Base-by-base conservation (phyloP, 495 filamentous ascomycete genomes). In the Pseudotulostoma volvatum region DNA sequence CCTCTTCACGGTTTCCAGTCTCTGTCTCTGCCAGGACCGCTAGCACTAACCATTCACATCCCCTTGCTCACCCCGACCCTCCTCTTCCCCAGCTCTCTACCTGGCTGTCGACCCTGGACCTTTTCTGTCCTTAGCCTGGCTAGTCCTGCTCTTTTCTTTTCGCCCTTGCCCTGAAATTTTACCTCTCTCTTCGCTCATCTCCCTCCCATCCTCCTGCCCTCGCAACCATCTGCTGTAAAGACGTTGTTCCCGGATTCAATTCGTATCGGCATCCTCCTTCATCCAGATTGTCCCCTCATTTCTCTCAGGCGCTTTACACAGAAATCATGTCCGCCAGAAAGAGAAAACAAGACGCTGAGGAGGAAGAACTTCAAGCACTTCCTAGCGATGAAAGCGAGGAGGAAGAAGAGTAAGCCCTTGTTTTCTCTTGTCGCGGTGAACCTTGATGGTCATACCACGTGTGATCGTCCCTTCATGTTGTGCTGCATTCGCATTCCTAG, bases 341-440 rank as follows among this genome's bases (percentile, higher is more conserved):
- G 67, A 69, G 73, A 66, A 75, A 75, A 69, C 67, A 73, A 44
- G 73, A 76, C 14, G 56, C 61, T 38, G 68, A 71, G 46, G 69
- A 73, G 50, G 67, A 28, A 42, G 66, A 77, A 55, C 64, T 77
- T 37, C 63, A 68, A 43, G 68, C 71, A 16, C 68, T 77, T 17
- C 73, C 73, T 31, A 71, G 67, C 33, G 73, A 77, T 37, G 72
- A 66, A 32, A 72, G 68, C 31, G 71, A 73, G 46, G 71, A 74
- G 44, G 73, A 77, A 60, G 72, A 76, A 52, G 73, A 76, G 72
- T 76, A 62, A 70, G 71, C 63, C 5, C 4, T 8, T 23, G 39
- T 41, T 20, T 38, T 40, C 15, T 45, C 18, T 45, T 39, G 15
- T 20, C 39, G 40, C 31, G 13, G 23, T 40, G 19, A 18, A 18